Conservation (phyloP, 768 basidiomycete genomes). For the Trichaptum fuscoviolaceum region DNA sequence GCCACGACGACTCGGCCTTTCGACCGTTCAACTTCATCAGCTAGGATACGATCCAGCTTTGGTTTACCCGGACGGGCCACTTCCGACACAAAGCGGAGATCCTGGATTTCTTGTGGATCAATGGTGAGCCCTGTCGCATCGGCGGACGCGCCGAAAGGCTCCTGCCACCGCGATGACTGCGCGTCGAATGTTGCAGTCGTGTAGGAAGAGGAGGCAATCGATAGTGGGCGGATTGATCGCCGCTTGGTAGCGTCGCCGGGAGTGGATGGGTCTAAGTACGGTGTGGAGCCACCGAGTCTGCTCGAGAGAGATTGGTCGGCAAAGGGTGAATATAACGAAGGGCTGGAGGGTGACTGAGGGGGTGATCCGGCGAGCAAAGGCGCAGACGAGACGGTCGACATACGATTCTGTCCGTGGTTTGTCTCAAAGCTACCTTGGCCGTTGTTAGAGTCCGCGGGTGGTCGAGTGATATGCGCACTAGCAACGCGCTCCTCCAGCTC, state of each 20-base stretch:
- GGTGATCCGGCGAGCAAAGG: constrained; percentile 1
- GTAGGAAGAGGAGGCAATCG: constrained; percentile 17
- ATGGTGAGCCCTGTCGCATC: constrained; percentile 39
- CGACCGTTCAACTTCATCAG: constrained; percentile 56
- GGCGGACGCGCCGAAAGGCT: constrained; percentile 13
- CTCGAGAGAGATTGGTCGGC: neutral
- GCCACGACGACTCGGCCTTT: constrained; percentile 58
- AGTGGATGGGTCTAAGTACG: neutral
- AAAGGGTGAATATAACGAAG: neutral
- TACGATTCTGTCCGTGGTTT: constrained; percentile 3
- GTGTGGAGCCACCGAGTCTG: constrained; percentile 6
- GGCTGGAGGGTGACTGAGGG: neutral
- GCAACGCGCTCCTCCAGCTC: constrained; percentile 14
- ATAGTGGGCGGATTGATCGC: constrained; percentile 6
- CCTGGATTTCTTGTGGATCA: constrained; percentile 52
- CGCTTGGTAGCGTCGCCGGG: neutral
- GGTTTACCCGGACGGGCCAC: constrained; percentile 63
- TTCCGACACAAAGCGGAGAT: constrained; percentile 56
- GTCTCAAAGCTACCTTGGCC: neutral
- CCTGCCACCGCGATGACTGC: constrained; percentile 22
- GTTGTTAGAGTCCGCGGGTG: neutral
- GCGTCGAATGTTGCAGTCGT: constrained; percentile 15
- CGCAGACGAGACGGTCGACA: constrained; percentile 1
- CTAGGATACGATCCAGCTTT: constrained; percentile 52
- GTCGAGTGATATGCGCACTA: constrained; percentile 1